Evolutionary conservation across 768 basidiomycete species (phyloP).

Genomic region (Hericium alpestre): DNA sequence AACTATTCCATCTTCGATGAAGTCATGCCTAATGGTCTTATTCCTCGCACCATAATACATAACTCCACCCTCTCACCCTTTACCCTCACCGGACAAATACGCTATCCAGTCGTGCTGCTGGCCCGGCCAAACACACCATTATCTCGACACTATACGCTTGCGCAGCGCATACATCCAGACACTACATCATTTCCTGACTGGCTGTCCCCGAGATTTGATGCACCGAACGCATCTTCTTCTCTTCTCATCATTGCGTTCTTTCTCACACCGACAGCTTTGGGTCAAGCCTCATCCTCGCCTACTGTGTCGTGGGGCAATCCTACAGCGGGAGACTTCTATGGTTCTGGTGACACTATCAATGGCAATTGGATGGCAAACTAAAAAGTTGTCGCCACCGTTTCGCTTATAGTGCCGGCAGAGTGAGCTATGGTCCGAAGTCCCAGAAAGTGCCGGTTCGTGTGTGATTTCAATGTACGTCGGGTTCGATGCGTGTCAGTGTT

Average conservation of each 20-base stretch:
- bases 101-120: not conserved
- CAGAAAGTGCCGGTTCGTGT: conserved; percentile 18
- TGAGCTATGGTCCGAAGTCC: conserved; percentile 19
- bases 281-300: not conserved
- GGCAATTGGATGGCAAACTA: conserved; percentile 20
- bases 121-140: not conserved
- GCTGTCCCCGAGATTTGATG: not conserved
- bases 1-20: not conserved
- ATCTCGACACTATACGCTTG: not conserved
- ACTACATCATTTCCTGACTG: not conserved
- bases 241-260: not conserved
- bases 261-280: not conserved
- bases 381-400: conserved; percentile 23
- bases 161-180: not conserved
- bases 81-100: not conserved
- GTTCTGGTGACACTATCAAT: conserved; percentile 22
- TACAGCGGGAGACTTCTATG: conserved; percentile 17
- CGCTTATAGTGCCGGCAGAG: conserved; percentile 16
- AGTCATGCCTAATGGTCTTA: not conserved
- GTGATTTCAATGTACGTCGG: conserved; percentile 16
- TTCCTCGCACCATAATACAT: too few relatives aligned
- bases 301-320: conserved; percentile 21
- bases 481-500: not conserved
- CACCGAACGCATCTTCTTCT: not conserved
- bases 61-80: not conserved